phyloP scores from a whole-genome alignment of 148 eudicot genomes.

The Silene latifolia region DNA sequence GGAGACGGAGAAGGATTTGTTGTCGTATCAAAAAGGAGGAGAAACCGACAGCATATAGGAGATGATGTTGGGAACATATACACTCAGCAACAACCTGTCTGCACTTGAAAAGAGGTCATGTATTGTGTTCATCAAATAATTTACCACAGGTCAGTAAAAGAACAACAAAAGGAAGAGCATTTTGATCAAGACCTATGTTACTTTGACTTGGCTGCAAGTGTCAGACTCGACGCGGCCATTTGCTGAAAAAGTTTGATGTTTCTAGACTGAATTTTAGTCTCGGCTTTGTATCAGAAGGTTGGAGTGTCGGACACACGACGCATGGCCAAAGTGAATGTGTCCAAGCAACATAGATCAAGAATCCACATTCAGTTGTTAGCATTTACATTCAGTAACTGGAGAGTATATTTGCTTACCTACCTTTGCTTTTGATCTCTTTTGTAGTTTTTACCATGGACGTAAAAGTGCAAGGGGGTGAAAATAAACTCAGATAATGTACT shows the following conservation, averaged over 20 bases:
- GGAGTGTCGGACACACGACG: neutral
- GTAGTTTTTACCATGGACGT: neutral
- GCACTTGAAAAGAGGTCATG: slow-evolving; percentile 41
- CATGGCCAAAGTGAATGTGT: neutral
- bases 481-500: slow-evolving; percentile 12
- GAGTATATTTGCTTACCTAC: slow-evolving; percentile 6
- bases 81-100: slow-evolving; percentile 66
- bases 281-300: neutral
- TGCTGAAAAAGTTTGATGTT: neutral
- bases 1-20: slow-evolving; percentile 89
- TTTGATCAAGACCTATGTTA: slow-evolving; percentile 8
- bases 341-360: slow-evolving; percentile 2
- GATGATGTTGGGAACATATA: slow-evolving; percentile 51
- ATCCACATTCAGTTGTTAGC: neutral
- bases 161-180: neutral
- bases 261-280: neutral
- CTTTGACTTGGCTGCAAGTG: neutral
- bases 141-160: neutral
- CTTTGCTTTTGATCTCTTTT: neutral
- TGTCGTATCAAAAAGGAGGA: slow-evolving; percentile 75
- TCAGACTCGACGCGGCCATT: neutral
- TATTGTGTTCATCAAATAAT: neutral
- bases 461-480: neutral
- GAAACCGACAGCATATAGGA: slow-evolving; percentile 63
- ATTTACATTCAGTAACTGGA: slow-evolving; percentile 5